These are phyloP conservation scores for Begonia fuchsioides DNA, from an alignment of 306 rosid species.

Conservation along the genomic window DNA sequence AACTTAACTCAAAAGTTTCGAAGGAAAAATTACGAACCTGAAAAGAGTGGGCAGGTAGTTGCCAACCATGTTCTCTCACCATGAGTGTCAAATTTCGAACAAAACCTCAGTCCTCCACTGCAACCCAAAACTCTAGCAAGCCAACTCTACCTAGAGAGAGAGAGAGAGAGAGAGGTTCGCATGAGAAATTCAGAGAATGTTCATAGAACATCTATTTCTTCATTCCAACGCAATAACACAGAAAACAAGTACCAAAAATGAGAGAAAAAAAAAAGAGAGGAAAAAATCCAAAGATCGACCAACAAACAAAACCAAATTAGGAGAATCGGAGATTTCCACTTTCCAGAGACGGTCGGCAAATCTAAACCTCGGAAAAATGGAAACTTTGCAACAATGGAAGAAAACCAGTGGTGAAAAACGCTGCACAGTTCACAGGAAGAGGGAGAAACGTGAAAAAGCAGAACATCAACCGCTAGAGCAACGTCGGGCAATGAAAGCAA, in stretches of 20 bases:
- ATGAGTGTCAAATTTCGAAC: conserved; percentile 26
- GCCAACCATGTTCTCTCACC: conserved; percentile 99
- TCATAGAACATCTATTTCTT: not conserved
- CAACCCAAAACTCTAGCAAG: conserved; percentile 13
- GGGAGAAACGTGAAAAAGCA: not conserved
- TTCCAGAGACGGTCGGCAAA: not conserved
- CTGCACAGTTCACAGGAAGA: not conserved
- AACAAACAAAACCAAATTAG: not conserved
- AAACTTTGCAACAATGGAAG: not conserved
- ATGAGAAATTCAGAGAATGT: not conserved
- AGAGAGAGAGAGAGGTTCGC: not conserved
- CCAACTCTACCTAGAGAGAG: not conserved
- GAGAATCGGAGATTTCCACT: not conserved
- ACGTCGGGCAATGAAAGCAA: not conserved
- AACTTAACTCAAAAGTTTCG: not conserved
- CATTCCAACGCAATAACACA: not conserved
- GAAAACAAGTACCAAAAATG: too few relatives aligned
- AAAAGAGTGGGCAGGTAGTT: conserved; percentile 91
- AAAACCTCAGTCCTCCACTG: conserved; percentile 4
- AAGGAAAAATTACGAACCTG: conserved; percentile 36
- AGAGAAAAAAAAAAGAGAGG: too few relatives aligned
- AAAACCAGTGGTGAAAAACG: not conserved
- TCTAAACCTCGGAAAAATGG: not conserved
- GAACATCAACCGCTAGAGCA: not conserved
- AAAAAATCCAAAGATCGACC: too few relatives aligned